Evolutionary conservation across 768 basidiomycete species (phyloP), one percentile per base, ranked within the genome.

Genomic region (Gautieria morchelliformis): DNA sequence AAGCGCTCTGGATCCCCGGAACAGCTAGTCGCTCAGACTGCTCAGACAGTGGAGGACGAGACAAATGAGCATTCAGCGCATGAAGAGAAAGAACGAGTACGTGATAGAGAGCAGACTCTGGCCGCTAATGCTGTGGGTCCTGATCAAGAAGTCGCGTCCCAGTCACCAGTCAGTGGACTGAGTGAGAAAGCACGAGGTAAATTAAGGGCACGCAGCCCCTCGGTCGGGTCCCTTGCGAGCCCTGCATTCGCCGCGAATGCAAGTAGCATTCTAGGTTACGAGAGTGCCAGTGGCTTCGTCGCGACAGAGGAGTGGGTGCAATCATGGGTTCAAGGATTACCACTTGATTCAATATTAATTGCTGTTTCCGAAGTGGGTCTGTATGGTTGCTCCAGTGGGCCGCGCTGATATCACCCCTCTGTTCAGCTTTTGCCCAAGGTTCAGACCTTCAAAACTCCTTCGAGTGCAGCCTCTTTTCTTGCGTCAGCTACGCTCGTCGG

Each of bases 291-390:
- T n/a, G 48, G 93, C 3, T 99, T 97, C 70, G 76, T 94, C 8
- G 93, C 96, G 11, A 96, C 93, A 3, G 91, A 96, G 68, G 92
- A 93, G 81, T 99, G 96, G 95, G 93, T 92, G 61, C 56, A 57
- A 20, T 57, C 56, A 32, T 57, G 56, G 53, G 53, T 52, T 24
- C 32, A 19, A 20, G n/a, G 49, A 22, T 24, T 40, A 5, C 52
- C 22, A n/a, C 41, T 57, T 10, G 39, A 44, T 22, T 52, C 40
- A 8, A 17, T 41, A 33, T 40, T 48, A 12, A 17, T 57, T n/a
- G 56, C 56, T 17, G 24, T 49, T 11, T 33, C 56, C 37, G 40
- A 50, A n/a, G 50, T 35, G 24, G 4, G 35, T 51, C 44, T 33
- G 4, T 14, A 7, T 8, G n/a, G 24, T 40, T 20, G 0, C 37